These are phyloP conservation scores for Calonectria fujianensis DNA, from an alignment of 2,329 filamentous ascomycete species.

Conservation along the genomic window DNA sequence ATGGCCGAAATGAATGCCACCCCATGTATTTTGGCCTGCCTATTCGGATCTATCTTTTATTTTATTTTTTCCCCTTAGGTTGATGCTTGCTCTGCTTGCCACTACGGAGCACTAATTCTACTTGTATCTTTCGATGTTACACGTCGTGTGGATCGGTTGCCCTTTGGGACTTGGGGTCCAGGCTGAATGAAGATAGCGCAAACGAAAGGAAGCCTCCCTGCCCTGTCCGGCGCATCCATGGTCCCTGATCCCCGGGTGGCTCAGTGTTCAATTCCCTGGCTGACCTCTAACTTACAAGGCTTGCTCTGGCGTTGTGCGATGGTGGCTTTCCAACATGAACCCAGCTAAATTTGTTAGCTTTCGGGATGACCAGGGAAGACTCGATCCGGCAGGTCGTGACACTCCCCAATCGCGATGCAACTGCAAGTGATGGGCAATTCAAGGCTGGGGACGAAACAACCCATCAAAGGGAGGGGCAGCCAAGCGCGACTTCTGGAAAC, in stretches of 20 bases:
- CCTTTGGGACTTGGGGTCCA: slow-evolving; percentile 5
- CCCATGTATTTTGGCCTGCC: slow-evolving; percentile 8
- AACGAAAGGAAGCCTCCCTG: slow-evolving; percentile 27
- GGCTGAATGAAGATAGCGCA: slow-evolving; percentile 30
- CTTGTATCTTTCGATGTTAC: slow-evolving; percentile 11
- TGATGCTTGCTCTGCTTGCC: slow-evolving; percentile 2
- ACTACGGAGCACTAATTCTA: slow-evolving; percentile 6
- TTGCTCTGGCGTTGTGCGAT: slow-evolving; percentile 27
- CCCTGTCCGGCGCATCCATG: slow-evolving; percentile 28
- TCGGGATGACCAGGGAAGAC: neutral
- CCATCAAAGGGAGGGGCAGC: neutral
- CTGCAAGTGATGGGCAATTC: neutral
- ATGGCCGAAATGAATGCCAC: slow-evolving; percentile 16
- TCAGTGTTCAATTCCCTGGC: slow-evolving; percentile 23
- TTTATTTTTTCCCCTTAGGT: neutral
- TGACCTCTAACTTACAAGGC: neutral
- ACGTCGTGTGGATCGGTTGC: slow-evolving; percentile 24
- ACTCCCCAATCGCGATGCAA: neutral
- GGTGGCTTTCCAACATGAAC: slow-evolving; percentile 7
- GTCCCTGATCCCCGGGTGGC: slow-evolving; percentile 32
- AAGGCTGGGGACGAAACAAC: neutral
- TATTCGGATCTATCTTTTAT: neutral
- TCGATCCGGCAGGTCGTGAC: neutral
- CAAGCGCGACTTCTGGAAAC: neutral
- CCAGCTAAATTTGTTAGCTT: slow-evolving; percentile 23